Percentiles rank a stretch among this genome's conserved stretches.
These are phyloP conservation scores for Ophiostoma pallidulum DNA, from an alignment of 2,329 filamentous ascomycete species.

Conservation along the genomic window DNA sequence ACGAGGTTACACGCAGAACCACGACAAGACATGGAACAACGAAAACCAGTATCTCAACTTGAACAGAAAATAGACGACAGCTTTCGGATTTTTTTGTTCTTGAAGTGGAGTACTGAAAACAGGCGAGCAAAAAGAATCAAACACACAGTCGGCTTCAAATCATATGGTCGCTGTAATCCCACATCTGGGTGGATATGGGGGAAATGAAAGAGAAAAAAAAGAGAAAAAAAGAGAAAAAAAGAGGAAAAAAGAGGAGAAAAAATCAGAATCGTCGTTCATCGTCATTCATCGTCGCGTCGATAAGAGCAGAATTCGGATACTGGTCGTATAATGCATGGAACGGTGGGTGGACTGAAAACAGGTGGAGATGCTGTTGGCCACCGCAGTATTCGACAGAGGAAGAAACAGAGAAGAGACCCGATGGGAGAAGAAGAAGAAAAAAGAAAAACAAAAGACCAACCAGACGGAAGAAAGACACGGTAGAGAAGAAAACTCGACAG, in stretches of 20 bases:
- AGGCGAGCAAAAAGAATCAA: too few relatives aligned
- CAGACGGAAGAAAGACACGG: not conserved
- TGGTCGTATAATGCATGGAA: slow-evolving; percentile 5
- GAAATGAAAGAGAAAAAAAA: not conserved
- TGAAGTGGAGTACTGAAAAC: too few relatives aligned
- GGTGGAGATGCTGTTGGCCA: not conserved
- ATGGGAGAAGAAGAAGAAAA: not conserved
- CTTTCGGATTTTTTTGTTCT: too few relatives aligned
- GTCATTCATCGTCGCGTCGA: slow-evolving; percentile 7
- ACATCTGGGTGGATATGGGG: not conserved
- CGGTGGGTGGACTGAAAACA: not conserved
- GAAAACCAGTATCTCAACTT: too few relatives aligned
- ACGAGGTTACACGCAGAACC: too few relatives aligned
- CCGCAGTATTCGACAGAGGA: not conserved
- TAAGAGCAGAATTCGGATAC: slow-evolving; percentile 5
- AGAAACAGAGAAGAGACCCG: not conserved
- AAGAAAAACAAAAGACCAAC: not conserved
- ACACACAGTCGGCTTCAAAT: too few relatives aligned
- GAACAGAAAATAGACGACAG: too few relatives aligned
- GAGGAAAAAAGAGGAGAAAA: slow-evolving; percentile 8
- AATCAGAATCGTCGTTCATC: slow-evolving; percentile 12
- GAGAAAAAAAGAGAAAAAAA: not conserved
- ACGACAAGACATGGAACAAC: too few relatives aligned
- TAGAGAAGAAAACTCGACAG: slow-evolving; percentile 13
- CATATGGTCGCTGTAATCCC: too few relatives aligned